phyloP scores from a whole-genome alignment of 2,329 filamentous ascomycete species.

The Pseudogymnoascus sp. region DNA sequence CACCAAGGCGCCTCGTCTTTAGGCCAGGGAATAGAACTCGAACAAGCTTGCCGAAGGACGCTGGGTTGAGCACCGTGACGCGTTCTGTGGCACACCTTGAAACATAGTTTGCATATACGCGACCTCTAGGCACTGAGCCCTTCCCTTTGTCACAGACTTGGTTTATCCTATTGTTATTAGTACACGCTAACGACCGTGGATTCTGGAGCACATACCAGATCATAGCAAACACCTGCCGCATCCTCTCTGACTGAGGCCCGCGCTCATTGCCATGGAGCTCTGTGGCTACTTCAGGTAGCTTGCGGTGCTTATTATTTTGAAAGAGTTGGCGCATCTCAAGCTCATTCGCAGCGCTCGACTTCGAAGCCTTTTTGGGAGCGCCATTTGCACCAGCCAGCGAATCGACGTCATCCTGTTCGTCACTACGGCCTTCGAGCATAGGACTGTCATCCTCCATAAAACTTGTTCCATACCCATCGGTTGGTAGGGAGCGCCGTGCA shows the following conservation, averaged over 20 bases:
- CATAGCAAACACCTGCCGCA: constrained; percentile 82
- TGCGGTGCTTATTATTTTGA: constrained; percentile 57
- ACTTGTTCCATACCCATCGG: constrained; percentile 45
- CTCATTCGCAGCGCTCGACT: constrained; percentile 71
- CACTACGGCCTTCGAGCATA: constrained; percentile 46
- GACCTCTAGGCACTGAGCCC: constrained; percentile 80
- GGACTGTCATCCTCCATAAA: constrained; percentile 52
- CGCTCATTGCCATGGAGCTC: constrained; percentile 73
- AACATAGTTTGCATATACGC: constrained; percentile 93
- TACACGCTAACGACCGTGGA: not conserved
- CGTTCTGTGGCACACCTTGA: constrained; percentile 86
- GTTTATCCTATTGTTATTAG: constrained; percentile 51
- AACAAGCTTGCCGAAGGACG: constrained; percentile 95
- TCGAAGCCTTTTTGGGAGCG: constrained; percentile 48
- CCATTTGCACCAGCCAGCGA: constrained; percentile 38
- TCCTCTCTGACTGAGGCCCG: constrained; percentile 72
- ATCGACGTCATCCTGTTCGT: constrained; percentile 50
- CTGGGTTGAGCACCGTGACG: constrained; percentile 91
- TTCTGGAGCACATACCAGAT: constrained; percentile 56
- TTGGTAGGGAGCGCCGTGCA: constrained; percentile 43
- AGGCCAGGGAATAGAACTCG: constrained; percentile 92
- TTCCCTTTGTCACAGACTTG: constrained; percentile 65
- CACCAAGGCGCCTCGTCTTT: constrained; percentile 83
- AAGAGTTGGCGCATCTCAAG: constrained; percentile 72
- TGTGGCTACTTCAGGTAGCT: constrained; percentile 61